phyloP scores from a whole-genome alignment of 441 rosid species.

The Macaranga tanarius region DNA sequence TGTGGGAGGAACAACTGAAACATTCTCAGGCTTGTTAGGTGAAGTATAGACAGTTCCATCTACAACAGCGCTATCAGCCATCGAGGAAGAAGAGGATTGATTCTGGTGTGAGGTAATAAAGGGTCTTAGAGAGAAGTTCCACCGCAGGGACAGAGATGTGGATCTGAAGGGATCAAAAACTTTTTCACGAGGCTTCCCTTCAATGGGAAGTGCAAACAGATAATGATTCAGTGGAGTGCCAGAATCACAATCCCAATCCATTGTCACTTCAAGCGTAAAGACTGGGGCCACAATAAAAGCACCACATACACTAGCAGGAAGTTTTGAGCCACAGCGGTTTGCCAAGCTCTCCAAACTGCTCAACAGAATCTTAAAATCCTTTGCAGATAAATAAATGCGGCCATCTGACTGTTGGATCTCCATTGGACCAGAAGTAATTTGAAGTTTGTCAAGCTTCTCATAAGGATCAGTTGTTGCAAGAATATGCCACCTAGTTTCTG shows the following conservation, averaged over 20 bases:
- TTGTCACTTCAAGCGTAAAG: conserved; percentile 79
- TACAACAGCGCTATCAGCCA: conserved; percentile 34
- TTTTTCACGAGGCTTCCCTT: conserved; percentile 80
- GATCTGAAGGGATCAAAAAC: conserved; percentile 97
- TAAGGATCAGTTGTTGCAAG: conserved; percentile 97
- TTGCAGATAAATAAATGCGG: conserved; percentile 64
- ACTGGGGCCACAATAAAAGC: conserved; percentile 75
- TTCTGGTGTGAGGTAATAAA: conserved; percentile 33
- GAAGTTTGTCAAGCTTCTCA: conserved; percentile 91
- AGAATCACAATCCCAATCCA: conserved; percentile 98
- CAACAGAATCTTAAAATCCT: conserved; percentile 72
- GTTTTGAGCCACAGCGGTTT: conserved; percentile 59
- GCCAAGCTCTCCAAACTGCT: conserved; percentile 95
- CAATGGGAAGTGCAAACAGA: conserved; percentile 82
- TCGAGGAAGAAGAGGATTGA: conserved; percentile 40
- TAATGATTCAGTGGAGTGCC: conserved; percentile 93
- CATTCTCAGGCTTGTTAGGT: conserved; percentile 47
- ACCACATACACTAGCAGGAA: conserved; percentile 50
- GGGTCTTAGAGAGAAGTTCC: conserved; percentile 88
- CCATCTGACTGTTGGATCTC: conserved; percentile 98
- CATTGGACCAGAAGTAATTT: conserved; percentile 60
- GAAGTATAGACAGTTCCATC: conserved; percentile 38
- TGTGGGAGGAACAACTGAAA: conserved; percentile 50
- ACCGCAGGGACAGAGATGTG: conserved; percentile 83
- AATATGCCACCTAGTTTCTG: conserved; percentile 70